Conservation (phyloP, 169 alveolate genomes). For the Plasmodium blacklocki region DNA sequence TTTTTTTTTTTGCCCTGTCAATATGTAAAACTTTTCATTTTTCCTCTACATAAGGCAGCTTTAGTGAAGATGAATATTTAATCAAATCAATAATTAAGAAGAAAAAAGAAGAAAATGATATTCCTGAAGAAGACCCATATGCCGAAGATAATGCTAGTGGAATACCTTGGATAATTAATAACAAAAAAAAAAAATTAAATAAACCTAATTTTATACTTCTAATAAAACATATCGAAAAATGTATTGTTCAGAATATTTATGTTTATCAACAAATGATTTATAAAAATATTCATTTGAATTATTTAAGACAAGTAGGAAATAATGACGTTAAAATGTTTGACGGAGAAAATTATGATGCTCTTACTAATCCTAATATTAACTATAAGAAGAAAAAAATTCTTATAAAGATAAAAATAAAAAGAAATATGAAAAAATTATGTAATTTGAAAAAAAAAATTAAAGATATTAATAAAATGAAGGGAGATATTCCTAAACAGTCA, state of each 20-base stretch:
- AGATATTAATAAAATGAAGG: background rate
- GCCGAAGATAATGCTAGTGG: constrained; percentile 9
- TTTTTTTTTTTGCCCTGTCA: background rate
- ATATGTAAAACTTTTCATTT: too few relatives aligned
- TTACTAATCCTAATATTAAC: constrained; percentile 57
- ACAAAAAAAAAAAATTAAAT: constrained; percentile 50
- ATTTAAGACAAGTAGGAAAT: constrained; percentile 10
- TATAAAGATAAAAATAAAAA: constrained; percentile 57
- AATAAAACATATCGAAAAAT: constrained; percentile 53
- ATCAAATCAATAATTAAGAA: constrained; percentile 58
- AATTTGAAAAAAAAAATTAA: constrained; percentile 26
- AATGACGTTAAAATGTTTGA: constrained; percentile 61
- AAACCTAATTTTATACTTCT: constrained; percentile 20
- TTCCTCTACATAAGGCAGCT: constrained; percentile 24
- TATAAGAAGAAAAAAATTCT: constrained; percentile 53
- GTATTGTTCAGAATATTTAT: constrained; percentile 52
- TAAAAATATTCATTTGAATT: constrained; percentile 43
- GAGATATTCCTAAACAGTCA: background rate
- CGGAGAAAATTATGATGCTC: constrained; percentile 72
- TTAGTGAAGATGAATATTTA: constrained; percentile 72
- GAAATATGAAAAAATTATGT: constrained; percentile 29
- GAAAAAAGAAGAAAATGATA: constrained; percentile 61
- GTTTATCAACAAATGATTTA: constrained; percentile 58
- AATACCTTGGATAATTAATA: constrained; percentile 67
- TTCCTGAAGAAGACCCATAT: constrained; percentile 4